These are phyloP conservation scores for Acanthamoeba castellanii DNA, from an alignment of 208 protist genomes.

Conservation along the genomic window DNA sequence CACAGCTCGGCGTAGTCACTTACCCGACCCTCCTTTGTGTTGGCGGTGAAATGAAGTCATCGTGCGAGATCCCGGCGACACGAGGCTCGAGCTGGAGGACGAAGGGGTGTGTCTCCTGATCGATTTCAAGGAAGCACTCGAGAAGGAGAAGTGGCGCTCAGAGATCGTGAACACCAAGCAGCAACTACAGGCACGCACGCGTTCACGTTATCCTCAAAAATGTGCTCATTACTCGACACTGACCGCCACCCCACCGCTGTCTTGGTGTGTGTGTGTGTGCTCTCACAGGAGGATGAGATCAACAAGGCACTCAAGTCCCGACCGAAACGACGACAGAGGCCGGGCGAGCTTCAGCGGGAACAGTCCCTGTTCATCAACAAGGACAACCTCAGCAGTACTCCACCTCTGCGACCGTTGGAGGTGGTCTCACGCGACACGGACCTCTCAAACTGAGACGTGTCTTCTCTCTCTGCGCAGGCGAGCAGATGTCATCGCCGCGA, in stretches of 20 bases:
- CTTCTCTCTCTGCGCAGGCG: neutral
- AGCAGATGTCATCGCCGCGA: neutral
- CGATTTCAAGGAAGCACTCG: constrained; percentile 17
- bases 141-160: constrained; percentile 33
- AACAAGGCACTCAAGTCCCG: constrained; percentile 7
- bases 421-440: too few species aligned
- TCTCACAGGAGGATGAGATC: constrained; percentile 1
- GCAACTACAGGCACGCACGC: neutral
- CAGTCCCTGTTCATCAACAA: neutral
- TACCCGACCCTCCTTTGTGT: neutral
- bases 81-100: constrained; percentile 31
- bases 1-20: neutral
- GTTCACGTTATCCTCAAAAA: too few species aligned
- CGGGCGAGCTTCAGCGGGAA: neutral
- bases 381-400: neutral
- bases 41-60: neutral
- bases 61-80: constrained; percentile 27
- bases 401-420: too few species aligned
- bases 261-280: neutral
- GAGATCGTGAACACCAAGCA: constrained; percentile 15
- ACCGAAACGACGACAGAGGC: neutral
- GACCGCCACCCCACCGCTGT: neutral
- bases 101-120: neutral
- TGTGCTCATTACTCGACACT: neutral
- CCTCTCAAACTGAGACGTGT: too few species aligned